A percentile compares a stretch with the other conserved stretches of the same genome.
phyloP scores from a whole-genome alignment of 192 early-diverging fungal species.

The Umbelopsis isabellina region DNA sequence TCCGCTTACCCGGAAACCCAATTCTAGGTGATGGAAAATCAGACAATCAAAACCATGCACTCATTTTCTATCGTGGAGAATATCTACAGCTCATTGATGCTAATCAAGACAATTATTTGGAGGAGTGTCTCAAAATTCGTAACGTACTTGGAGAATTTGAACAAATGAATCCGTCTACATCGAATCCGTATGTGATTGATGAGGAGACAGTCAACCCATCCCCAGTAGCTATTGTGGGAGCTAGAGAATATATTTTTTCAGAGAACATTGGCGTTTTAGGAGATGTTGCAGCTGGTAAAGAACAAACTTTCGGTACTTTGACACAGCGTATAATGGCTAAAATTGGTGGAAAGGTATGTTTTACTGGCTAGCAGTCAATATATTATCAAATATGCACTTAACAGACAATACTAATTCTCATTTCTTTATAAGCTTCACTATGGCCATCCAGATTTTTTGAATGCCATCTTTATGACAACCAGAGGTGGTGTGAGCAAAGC shows the following conservation, averaged over 20 bases:
- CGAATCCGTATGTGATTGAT: slow-evolving; percentile 72
- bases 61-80: slow-evolving; percentile 87
- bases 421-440: slow-evolving; percentile 62
- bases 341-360: slow-evolving; percentile 66
- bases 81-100: slow-evolving; percentile 87
- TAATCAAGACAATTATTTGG: slow-evolving; percentile 93
- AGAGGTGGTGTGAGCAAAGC: slow-evolving; percentile 88
- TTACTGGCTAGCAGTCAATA: too few species aligned
- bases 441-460: slow-evolving; percentile 90
- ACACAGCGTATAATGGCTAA: slow-evolving; percentile 87
- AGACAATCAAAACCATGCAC: slow-evolving; percentile 87
- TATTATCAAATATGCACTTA: too few species aligned
- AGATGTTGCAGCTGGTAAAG: slow-evolving; percentile 90
- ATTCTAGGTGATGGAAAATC: slow-evolving; percentile 93
- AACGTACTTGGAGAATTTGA: slow-evolving; percentile 89
- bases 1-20: slow-evolving; percentile 81
- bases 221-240: slow-evolving; percentile 87
- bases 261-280: slow-evolving; percentile 84
- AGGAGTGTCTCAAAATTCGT: slow-evolving; percentile 86
- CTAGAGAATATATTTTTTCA: slow-evolving; percentile 85
- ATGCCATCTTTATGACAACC: slow-evolving; percentile 86
- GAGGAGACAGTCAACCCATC: slow-evolving; percentile 55
- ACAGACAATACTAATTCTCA: too few species aligned
- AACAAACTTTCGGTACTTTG: slow-evolving; percentile 84
- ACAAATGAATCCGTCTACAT: slow-evolving; percentile 62